Evolutionary conservation across 2,329 filamentous ascomycete species (phyloP), one percentile per base, ranked within the genome.

Genomic region (Nakataea oryzae): DNA sequence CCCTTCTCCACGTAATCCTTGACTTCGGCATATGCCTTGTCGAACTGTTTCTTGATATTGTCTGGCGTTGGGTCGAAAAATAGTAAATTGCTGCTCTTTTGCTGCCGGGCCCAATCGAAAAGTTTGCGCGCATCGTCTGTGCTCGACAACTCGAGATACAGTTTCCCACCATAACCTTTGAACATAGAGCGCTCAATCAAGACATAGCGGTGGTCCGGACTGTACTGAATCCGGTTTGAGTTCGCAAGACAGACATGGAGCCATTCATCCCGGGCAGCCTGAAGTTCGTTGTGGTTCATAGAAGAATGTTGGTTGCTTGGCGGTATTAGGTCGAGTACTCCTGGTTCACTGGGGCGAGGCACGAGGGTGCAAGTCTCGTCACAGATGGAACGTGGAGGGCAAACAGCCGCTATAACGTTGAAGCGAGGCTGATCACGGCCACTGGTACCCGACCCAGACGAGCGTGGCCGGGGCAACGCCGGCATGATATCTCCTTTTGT

Each of bases 91-190:
- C 26, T 29, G 6, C 41, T 28, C 17, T 21, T 29, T n/a, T 56
- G 12, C 21, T n/a, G 28, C 28, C 3, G 11, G 11, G 50, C 57
- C 63, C 65, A 66, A 1, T 29, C 24, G 6, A 59, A 26, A 1
- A 66, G 2, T 3, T 26, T 59, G 13, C 56, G 57, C 14, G 61
- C 62, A 3, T 65, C 64, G 13, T 56, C n/a, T 1, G 17, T 17
- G 2, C 11, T 5, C 3, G 6, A 14, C 24, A 67, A 66, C 58
- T 59, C 21, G 1, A 67, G 21, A 7, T 47, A 61, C 59, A 67
- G 59, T 4, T 41, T 59, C 12, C 21, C 21, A 11, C 24, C 26
- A 59, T 9, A 47, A 26, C 21, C 1, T 47, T n/a, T 50, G 21
- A 50, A 1, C 21, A n/a, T 50, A n/a, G 41, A 7, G 21, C 41